Evolutionary conservation across 2,329 filamentous ascomycete species (phyloP), one percentile per base, ranked within the genome.

Genomic region (Botryosphaeria dothidea): DNA sequence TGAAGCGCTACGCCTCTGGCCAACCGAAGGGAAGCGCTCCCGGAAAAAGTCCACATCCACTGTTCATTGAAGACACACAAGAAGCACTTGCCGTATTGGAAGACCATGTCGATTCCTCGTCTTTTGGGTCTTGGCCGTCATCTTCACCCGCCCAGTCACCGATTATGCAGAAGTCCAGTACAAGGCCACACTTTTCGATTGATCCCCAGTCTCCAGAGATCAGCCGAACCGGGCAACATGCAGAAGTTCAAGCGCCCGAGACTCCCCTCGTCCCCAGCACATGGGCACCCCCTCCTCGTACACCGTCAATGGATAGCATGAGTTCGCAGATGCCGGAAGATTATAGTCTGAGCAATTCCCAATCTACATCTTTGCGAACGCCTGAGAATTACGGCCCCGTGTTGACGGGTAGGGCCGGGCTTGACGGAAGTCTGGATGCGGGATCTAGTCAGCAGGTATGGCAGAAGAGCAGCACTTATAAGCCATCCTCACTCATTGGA

Each of bases 61-160:
- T 54, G 4, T 77, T 75, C 52, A 70, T 82, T 27, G 79, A 81
- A 31, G 77, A 82, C 62, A 81, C 81, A 5, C 81, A 83, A 67
- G 64, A 79, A 25, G 80, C 78, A 17, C 73, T 72, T 45, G 70
- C 73, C 36, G 77, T 72, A 2, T 61, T 82, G 9, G 75, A 82
- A 66, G 82, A 78, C 52, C 79, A 82, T 51, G 58, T 82, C 1
- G 23, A 56, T 48, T 11, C 67, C 17, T 70, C 71, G 2, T 73
- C 70, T 8, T 63, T 70, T 25, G 58, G 31, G 48, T 29, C 31
- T 27, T 61, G 41, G 61, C 65, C 34, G 29, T 23, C 27, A 13
- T 64, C 68, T 31, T 60, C 56, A 3, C 25, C 38, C 17, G 36
- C 21, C 3, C 36, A 60, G 27, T 67, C 69, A 8, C 69, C 78